Conservation (phyloP, 352 stramenopile genomes). For the Globisporangium middletonii region DNA sequence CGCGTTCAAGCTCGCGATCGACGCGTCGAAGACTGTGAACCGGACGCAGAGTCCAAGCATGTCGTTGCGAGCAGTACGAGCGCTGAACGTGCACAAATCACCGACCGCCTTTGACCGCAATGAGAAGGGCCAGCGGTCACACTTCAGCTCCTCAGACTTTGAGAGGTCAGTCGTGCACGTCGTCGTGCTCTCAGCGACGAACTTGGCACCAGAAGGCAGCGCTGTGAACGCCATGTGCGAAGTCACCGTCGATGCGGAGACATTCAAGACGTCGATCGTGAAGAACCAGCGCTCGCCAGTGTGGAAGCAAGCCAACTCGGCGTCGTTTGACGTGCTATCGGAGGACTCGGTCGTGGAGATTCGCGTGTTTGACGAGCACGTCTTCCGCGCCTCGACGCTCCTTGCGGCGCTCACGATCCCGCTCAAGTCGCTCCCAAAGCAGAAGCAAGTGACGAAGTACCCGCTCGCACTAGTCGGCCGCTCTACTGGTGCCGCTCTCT, state of each 20-base stretch:
- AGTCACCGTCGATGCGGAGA: slow-evolving; percentile 71
- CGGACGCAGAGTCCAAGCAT: slow-evolving; percentile 46
- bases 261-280: slow-evolving; percentile 79
- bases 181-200: slow-evolving; percentile 69
- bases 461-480: slow-evolving; percentile 67
- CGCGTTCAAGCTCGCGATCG: slow-evolving; percentile 76
- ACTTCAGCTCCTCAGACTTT: slow-evolving; percentile 84
- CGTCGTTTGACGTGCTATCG: slow-evolving; percentile 66
- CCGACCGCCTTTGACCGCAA: slow-evolving; percentile 60
- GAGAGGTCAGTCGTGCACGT: slow-evolving; percentile 74
- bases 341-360: slow-evolving; percentile 84
- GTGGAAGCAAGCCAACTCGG: slow-evolving; percentile 83
- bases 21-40: slow-evolving; percentile 78
- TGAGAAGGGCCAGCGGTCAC: slow-evolving; percentile 57
- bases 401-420: slow-evolving; percentile 74
- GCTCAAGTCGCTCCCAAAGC: slow-evolving; percentile 75
- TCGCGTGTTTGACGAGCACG: slow-evolving; percentile 76
- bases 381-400: slow-evolving; percentile 66
- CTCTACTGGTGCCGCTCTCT: slow-evolving; percentile 66
- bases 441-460: slow-evolving; percentile 80
- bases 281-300: slow-evolving; percentile 78
- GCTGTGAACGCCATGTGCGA: slow-evolving; percentile 80
- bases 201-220: slow-evolving; percentile 64
- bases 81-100: slow-evolving; percentile 44
- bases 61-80: slow-evolving; percentile 44